phyloP scores from a whole-genome alignment of 495 filamentous ascomycete species.

The Lasiosphaeria miniovina region DNA sequence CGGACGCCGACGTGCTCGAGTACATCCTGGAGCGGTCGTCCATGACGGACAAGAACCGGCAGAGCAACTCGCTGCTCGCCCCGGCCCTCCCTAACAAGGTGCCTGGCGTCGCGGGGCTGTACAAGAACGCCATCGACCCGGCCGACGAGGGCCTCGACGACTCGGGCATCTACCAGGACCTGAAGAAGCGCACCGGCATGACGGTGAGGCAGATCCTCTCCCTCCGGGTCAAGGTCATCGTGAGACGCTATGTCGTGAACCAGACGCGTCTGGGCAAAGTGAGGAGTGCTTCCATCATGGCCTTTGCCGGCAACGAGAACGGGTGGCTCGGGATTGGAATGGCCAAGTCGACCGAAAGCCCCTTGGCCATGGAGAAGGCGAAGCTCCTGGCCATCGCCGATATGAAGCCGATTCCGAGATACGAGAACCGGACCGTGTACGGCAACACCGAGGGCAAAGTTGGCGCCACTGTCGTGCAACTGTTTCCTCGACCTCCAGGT shows the following conservation, averaged over 20 bases:
- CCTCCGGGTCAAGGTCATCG: slow-evolving; percentile 62
- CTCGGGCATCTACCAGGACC: slow-evolving; percentile 39
- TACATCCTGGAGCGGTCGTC: slow-evolving; percentile 41
- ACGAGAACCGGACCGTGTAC: slow-evolving; percentile 88
- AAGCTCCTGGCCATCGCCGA: slow-evolving; percentile 74
- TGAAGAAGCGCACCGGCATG: slow-evolving; percentile 71
- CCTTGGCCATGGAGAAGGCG: slow-evolving; percentile 63
- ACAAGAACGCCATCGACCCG: slow-evolving; percentile 46
- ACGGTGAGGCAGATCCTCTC: slow-evolving; percentile 50
- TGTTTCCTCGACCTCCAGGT: slow-evolving; percentile 87
- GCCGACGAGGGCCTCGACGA: slow-evolving; percentile 42
- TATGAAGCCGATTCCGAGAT: slow-evolving; percentile 81
- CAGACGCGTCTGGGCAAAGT: slow-evolving; percentile 97
- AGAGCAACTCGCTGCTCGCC: slow-evolving; percentile 40
- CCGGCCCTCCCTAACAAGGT: slow-evolving; percentile 43
- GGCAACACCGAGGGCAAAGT: slow-evolving; percentile 82
- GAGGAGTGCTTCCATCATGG: slow-evolving; percentile 61
- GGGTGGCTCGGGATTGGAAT: slow-evolving; percentile 86
- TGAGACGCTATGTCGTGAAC: slow-evolving; percentile 73
- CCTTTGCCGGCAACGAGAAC: slow-evolving; percentile 78
- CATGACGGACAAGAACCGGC: slow-evolving; percentile 33
- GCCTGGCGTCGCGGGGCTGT: slow-evolving; percentile 43
- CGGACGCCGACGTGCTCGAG: slow-evolving; percentile 37
- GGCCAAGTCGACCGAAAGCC: slow-evolving; percentile 74
- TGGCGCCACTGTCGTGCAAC: slow-evolving; percentile 73